Evolutionary conservation across 2,329 filamentous ascomycete species (phyloP), one percentile per base, ranked within the genome.

Genomic region (Colletotrichum eremochloae): DNA sequence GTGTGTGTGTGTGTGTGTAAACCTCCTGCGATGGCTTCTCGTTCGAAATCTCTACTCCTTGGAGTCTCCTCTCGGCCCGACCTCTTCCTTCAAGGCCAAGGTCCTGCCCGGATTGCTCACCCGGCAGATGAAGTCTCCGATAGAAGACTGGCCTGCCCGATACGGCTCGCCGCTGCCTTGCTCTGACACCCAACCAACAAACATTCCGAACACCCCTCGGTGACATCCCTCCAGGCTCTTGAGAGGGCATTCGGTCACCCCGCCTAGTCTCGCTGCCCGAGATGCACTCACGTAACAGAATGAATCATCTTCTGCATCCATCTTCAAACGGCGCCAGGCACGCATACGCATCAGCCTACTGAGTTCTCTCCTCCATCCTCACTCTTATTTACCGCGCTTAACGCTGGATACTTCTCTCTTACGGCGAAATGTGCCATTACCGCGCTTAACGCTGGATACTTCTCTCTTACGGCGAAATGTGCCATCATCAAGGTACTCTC

Each of bases 231-330:
- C 9, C 31, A 36, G 20, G n/a, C 12, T 3, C n/a, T 8, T 12
- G 24, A 14, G 14, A 18, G 55, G n/a, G 9, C 14, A n/a, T 11
- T 8, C 12, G 31, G 31, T 9, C 31, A 36, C 5, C 31, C 31
- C 31, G 4, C 31, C 5, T n/a, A 24, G 18, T 36, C 14, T 57
- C 18, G 36, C 53, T 7, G 11, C 53, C 53, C n/a, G 60, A 38
- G 8, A 52, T 24, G n/a, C 31, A 14, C 14, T 63, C 18, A n/a
- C 33, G 24, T n/a, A 52, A 29, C 60, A 52, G 33, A 50, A 48
- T 63, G 44, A 38, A 50, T 63, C 60, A 52, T 50, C 44, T 63
- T n/a, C 31, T 8, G n/a, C 31, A 31, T 44, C 42, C 56, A 18
- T 12, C n/a, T 29, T 33, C 31, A 24, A 60, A 67, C 18, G 20